These are phyloP conservation scores for Yamadazyma pseudoaaseri DNA, from an alignment of 1,139 yeast species.

Conservation along the genomic window DNA sequence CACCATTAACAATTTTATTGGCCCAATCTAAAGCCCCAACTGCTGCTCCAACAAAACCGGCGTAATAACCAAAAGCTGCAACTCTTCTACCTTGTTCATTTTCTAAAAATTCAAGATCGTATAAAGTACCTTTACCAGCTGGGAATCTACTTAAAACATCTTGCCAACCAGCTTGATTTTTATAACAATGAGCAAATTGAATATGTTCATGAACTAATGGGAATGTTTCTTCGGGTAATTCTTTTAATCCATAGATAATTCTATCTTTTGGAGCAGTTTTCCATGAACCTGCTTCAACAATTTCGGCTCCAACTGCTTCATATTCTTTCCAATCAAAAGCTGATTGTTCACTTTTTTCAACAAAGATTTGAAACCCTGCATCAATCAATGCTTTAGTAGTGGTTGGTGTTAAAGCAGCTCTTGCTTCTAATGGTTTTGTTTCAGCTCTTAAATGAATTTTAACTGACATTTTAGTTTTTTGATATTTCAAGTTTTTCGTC, in stretches of 20 bases:
- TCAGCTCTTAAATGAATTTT: slow-evolving; percentile 84
- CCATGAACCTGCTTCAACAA: slow-evolving; percentile 96
- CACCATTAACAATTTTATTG: slow-evolving; percentile 73
- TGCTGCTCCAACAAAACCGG: slow-evolving; percentile 99
- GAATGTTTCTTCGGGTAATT: slow-evolving; percentile 84
- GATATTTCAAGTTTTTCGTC: not conserved
- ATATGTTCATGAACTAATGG: slow-evolving; percentile 95
- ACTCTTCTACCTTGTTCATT: slow-evolving; percentile 96
- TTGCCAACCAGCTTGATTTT: slow-evolving; percentile 96
- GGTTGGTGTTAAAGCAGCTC: slow-evolving; percentile 94
- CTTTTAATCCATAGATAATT: slow-evolving; percentile 89
- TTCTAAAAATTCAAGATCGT: slow-evolving; percentile 91
- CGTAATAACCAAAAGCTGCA: slow-evolving; percentile 98
- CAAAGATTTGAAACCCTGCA: slow-evolving; percentile 85
- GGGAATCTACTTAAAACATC: slow-evolving; percentile 87
- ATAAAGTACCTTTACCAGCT: slow-evolving; percentile 83
- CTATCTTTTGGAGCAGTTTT: slow-evolving; percentile 84
- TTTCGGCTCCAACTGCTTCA: slow-evolving; percentile 73
- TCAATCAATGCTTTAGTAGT: slow-evolving; percentile 81
- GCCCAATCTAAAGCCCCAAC: slow-evolving; percentile 94
- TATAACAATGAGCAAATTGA: slow-evolving; percentile 98
- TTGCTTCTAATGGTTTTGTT: slow-evolving; percentile 93
- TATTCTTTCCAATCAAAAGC: slow-evolving; percentile 77
- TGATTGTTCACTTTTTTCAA: slow-evolving; percentile 84
- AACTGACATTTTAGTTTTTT: slow-evolving; percentile 5